Base-by-base conservation (phyloP, 2,329 filamentous ascomycete species). In the Colletotrichum gigasporum region DNA sequence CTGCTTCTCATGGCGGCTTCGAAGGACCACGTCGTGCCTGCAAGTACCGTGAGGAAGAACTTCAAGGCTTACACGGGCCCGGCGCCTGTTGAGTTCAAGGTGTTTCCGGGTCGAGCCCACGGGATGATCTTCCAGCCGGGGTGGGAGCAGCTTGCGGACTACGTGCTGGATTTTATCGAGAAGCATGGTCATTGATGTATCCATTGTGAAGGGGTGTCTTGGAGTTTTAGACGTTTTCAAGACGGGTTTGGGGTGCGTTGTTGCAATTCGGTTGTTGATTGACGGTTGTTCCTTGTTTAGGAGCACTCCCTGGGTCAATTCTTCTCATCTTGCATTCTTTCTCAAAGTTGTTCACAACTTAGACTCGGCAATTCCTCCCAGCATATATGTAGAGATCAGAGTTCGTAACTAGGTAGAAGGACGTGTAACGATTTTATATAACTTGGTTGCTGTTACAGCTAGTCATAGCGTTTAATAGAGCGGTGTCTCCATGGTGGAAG, bases 111-210 rank as follows among this genome's bases (percentile, higher is more conserved):
- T 1, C 37, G 59, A 8, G 66, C 66, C 9, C 69, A 70, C 35
- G 69, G 68, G 1, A 68, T 69, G 45, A 48, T 71, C 5, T 69
- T 69, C 14, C 69, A 70, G 41, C 30, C 44, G 0, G 69, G 69
- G 0, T 71, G 69, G 66, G 60, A 68, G 16, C 53, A 65, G 4
- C 55, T 68, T 11, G 64, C 59, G 1, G 56, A 54, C 2, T 67
- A 61, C 12, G 65, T 35, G 0, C 41, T 67, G 1, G 50, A 51
- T 2, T 68, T 67, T 4, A 44, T 61, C 1, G 37, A 67, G 2
- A 63, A 47, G 16, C 24, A 62, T 1, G 10, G 9, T 0, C 18
- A 60, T 20, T 35, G 39, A 45, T n/a, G n/a, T n/a, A n/a, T n/a
- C n/a, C 22, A 16, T 5, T 39, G 44, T n/a, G 44, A 28, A 10